These are phyloP conservation scores for Coemansia sp. DNA, from an alignment of 192 early-diverging fungal genomes.

Conservation along the genomic window DNA sequence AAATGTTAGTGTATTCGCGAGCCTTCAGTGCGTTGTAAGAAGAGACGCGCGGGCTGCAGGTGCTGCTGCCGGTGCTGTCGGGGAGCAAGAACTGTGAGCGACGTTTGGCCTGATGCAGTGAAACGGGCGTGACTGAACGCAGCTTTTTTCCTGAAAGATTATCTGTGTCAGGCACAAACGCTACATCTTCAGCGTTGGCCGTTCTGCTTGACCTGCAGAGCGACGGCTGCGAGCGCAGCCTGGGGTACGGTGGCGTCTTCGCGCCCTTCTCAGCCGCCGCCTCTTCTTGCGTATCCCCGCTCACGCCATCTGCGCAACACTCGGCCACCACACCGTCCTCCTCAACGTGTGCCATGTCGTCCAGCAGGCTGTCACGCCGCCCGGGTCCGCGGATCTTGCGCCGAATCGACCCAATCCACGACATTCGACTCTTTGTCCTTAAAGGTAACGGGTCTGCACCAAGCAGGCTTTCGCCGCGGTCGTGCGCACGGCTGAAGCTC, in stretches of 20 bases:
- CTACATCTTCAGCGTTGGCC: conserved; percentile 10
- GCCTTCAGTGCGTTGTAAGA: conserved; percentile 12
- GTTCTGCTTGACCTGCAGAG: conserved; percentile 10
- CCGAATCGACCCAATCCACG: conserved; percentile 34
- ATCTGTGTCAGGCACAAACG: conserved; percentile 28
- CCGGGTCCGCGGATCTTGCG: background rate
- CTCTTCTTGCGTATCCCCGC: background rate
- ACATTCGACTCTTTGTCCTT: background rate
- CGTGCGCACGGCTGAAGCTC: background rate
- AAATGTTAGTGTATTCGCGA: background rate
- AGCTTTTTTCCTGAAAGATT: background rate
- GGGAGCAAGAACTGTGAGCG: conserved; percentile 35
- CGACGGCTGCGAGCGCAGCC: conserved; percentile 46
- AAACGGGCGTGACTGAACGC: background rate
- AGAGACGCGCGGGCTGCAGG: conserved; percentile 10
- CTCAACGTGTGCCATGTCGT: conserved; percentile 1
- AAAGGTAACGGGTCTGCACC: background rate
- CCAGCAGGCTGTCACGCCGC: background rate
- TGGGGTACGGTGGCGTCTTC: conserved; percentile 22
- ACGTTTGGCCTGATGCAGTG: background rate
- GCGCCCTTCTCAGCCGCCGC: background rate
- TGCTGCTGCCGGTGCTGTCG: conserved; percentile 13
- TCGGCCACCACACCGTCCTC: background rate
- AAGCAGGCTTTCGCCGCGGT: background rate
- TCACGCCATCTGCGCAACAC: background rate